Evolutionary conservation across 768 basidiomycete species (phyloP).

Genomic region (Pleurotus platypus): DNA sequence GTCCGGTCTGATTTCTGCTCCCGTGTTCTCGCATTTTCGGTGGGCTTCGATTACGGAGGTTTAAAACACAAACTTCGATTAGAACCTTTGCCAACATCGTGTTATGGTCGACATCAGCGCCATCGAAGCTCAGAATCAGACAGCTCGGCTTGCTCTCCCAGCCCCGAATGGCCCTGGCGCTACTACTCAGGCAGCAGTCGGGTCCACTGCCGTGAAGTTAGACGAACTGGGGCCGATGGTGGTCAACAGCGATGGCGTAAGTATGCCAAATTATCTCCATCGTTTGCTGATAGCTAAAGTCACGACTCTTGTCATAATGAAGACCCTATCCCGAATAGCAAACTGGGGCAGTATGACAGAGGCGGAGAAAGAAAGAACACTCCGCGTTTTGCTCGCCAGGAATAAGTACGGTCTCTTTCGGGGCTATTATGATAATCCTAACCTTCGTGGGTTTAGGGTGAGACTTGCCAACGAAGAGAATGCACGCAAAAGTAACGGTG

Average conservation of each 20-base stretch:
- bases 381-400: conserved; percentile 49
- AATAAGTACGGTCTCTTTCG: conserved; percentile 36
- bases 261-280: conserved; percentile 14
- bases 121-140: too few species aligned
- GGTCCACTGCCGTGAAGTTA: conserved; percentile 37
- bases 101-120: too few species aligned
- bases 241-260: conserved; percentile 63
- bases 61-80: not conserved
- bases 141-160: not conserved
- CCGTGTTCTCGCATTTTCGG: not conserved
- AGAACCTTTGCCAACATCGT: too few species aligned
- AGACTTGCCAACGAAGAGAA: conserved; percentile 6
- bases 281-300: not conserved
- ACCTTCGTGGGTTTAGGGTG: not conserved
- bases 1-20: not conserved
- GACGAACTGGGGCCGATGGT: conserved; percentile 66
- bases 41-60: not conserved
- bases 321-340: conserved; percentile 65
- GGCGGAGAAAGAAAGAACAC: conserved; percentile 52
- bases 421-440: not conserved
- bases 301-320: not conserved
- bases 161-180: conserved; percentile 3
- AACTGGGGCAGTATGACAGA: conserved; percentile 62
- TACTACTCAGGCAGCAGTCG: conserved; percentile 10
- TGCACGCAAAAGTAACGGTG: not conserved